Base-by-base conservation (phyloP, 257 asterid genomes). In the Solanum bulbocastanum region DNA sequence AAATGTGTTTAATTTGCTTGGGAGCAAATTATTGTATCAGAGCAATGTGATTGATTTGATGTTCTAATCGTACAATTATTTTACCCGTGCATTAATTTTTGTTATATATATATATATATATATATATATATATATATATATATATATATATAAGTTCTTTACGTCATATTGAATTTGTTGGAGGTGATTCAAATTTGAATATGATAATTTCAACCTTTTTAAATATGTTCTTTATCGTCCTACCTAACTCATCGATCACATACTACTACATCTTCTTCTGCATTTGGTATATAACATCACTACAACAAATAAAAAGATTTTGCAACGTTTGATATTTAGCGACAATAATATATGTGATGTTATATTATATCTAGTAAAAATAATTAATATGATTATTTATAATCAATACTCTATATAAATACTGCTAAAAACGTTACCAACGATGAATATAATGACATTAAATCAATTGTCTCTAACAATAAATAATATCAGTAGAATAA, bases 401-500 rank as follows among this genome's bases (percentile, higher is more conserved):
- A 60, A 60, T 9, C 1, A 60, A 23, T 1, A 23, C 1, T 60
- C 23, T 22, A 10, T 60, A 23, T 60, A 10, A 23, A 23, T 60
- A 60, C 5, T 0, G 1, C 0, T 23, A 4, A 60, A 60, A 10
- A 23, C 0, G 3, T 23, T 60, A 60, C 10, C 0, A 1, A 60
- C 10, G 4, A 0, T 60, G 6, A 10, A 20, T 58, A 58, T 7
- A 56, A 18, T 6, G n/a, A 56, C 23, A 56, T 56, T 56, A 56
- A 56, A 16, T 18, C 3, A 56, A 5, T 49, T 49, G 60, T 3
- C 22, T 46, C 8, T 6, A 8, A 16, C 4, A 0, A 52, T 52
- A 52, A 52, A 52, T 5, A 52, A 16, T 52, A 52, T 16, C 1
- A 6, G 8, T 6, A 52, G 15, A 52, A 52, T 13, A 52, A 52